phyloP scores from a whole-genome alignment of 495 filamentous ascomycete species.

The Lentithecium fluviatile region DNA sequence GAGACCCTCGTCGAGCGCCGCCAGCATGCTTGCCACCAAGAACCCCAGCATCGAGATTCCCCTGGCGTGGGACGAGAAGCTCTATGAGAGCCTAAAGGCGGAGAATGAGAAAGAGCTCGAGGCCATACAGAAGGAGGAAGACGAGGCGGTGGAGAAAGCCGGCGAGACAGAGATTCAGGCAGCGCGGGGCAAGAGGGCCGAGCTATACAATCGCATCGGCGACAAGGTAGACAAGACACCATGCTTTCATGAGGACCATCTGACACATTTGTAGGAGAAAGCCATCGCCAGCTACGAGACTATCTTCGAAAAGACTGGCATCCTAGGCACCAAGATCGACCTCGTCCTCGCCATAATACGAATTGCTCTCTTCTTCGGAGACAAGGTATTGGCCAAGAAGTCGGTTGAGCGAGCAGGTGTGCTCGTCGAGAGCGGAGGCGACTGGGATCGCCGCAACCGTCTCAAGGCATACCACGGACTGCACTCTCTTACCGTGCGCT shows the following conservation, averaged over 20 bases:
- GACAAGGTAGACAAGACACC: conserved; percentile 72
- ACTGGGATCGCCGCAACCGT: conserved; percentile 97
- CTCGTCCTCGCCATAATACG: conserved; percentile 93
- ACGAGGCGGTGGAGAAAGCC: conserved; percentile 89
- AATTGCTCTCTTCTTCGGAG: conserved; percentile 91
- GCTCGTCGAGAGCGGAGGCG: conserved; percentile 88
- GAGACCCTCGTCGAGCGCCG: conserved; percentile 43
- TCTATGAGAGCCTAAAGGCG: conserved; percentile 79
- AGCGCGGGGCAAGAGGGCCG: conserved; percentile 88
- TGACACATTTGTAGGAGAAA: conserved; percentile 66
- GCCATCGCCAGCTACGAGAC: conserved; percentile 87
- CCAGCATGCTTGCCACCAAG: conserved; percentile 71
- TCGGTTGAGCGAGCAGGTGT: conserved; percentile 85
- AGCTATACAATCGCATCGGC: conserved; percentile 89
- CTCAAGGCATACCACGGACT: conserved; percentile 98
- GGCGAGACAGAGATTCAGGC: conserved; percentile 93
- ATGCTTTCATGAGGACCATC: background rate
- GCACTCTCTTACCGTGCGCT: conserved; percentile 85
- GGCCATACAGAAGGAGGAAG: conserved; percentile 90
- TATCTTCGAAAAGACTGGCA: conserved; percentile 88
- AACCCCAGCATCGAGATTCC: conserved; percentile 56
- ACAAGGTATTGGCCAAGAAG: conserved; percentile 87
- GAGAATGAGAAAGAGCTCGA: conserved; percentile 92
- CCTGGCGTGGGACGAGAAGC: conserved; percentile 83
- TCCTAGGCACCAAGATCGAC: conserved; percentile 95